Conservation (phyloP, 2,329 filamentous ascomycete species). For the Elsinoe fawcettii region DNA sequence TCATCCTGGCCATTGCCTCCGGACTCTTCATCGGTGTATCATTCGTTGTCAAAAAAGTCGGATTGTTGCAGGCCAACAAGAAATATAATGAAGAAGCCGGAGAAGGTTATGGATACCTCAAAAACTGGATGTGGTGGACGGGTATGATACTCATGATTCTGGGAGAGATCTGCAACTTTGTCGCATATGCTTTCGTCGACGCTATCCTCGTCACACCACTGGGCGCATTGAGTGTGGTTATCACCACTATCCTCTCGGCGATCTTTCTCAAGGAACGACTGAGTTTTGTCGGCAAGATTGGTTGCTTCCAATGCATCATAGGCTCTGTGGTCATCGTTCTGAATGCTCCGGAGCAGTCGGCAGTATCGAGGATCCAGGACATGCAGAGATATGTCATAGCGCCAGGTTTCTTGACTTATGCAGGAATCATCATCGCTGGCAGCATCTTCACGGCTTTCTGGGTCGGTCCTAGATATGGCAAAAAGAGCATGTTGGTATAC, state of each 20-base stretch:
- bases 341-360: constrained; percentile 81
- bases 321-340: constrained; percentile 90
- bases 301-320: constrained; percentile 90
- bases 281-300: constrained; percentile 91
- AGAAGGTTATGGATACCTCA: constrained; percentile 94
- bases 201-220: constrained; percentile 91
- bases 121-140: constrained; percentile 89
- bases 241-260: constrained; percentile 82
- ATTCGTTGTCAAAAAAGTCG: constrained; percentile 92
- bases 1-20: constrained; percentile 75
- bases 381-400: constrained; percentile 83
- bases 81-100: constrained; percentile 96
- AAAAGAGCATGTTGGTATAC: constrained; percentile 97
- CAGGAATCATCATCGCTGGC: constrained; percentile 72
- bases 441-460: constrained; percentile 67
- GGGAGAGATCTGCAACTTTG: constrained; percentile 94
- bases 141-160: constrained; percentile 97
- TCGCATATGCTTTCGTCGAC: constrained; percentile 93
- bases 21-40: constrained; percentile 90
- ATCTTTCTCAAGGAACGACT: constrained; percentile 94
- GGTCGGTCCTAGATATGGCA: constrained; percentile 80
- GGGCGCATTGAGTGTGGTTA: constrained; percentile 83
- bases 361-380: constrained; percentile 79
- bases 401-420: constrained; percentile 78
- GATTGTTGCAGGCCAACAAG: constrained; percentile 81